These are phyloP conservation scores for Leishmania mexicana DNA, from an alignment of 208 protist genomes.

Conservation along the genomic window DNA sequence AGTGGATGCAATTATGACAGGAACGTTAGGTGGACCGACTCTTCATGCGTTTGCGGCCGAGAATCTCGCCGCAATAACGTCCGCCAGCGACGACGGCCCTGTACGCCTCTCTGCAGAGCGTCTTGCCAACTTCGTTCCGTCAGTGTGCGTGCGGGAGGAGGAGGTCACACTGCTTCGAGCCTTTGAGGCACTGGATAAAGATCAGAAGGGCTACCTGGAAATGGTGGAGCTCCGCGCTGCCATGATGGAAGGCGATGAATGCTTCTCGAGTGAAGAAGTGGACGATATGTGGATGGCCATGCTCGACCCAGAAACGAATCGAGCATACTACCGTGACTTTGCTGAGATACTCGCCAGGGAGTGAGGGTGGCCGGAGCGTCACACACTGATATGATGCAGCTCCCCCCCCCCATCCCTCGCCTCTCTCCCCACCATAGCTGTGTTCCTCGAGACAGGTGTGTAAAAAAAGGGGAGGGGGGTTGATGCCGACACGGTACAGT, in stretches of 20 bases:
- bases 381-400: neutral
- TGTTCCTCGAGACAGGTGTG: neutral
- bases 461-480: neutral
- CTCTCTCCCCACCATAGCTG: neutral
- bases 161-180: conserved; percentile 71
- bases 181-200: conserved; percentile 69
- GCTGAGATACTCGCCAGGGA: conserved; percentile 76
- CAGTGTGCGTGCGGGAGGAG: conserved; percentile 49
- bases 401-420: neutral
- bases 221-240: conserved; percentile 58
- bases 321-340: conserved; percentile 84
- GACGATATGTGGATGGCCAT: conserved; percentile 81
- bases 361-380: conserved; percentile 22
- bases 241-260: conserved; percentile 60
- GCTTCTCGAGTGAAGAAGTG: conserved; percentile 74
- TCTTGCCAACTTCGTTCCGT: conserved; percentile 25
- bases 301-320: conserved; percentile 70
- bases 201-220: conserved; percentile 71
- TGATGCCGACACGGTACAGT: neutral
- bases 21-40: conserved; percentile 54
- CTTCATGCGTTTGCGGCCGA: conserved; percentile 14
- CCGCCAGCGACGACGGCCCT: neutral
- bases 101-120: conserved; percentile 14
- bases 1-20: conserved; percentile 80
- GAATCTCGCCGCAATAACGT: neutral